Evolutionary conservation across 176 grass and related monocot species (phyloP).

Genomic region (Avena insularis): DNA sequence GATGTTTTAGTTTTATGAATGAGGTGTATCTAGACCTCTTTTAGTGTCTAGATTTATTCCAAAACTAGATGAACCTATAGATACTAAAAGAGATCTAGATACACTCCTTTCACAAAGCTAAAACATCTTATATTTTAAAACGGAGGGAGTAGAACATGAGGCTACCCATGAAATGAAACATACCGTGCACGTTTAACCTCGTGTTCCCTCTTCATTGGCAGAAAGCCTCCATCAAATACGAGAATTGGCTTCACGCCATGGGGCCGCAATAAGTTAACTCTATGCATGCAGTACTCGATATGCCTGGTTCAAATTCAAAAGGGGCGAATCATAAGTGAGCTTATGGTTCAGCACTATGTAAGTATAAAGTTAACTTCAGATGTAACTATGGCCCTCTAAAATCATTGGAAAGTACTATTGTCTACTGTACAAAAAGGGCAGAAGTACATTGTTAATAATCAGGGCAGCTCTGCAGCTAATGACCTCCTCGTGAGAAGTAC

Average conservation of each 20-base stretch:
- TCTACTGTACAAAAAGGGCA: background rate
- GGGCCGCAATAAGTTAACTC: constrained; percentile 82
- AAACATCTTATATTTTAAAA: too few species aligned
- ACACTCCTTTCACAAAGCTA: too few species aligned
- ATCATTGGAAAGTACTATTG: background rate
- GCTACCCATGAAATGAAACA: constrained; percentile 33
- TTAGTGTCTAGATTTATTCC: too few species aligned
- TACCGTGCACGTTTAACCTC: constrained; percentile 87
- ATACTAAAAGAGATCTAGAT: too few species aligned
- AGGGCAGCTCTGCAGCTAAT: too few species aligned
- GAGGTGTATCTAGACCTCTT: too few species aligned
- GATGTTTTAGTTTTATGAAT: too few species aligned
- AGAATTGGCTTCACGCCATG: constrained; percentile 86
- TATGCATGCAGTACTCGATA: constrained; percentile 90
- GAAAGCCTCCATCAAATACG: constrained; percentile 88
- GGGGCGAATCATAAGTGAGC: constrained; percentile 7
- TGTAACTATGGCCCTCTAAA: background rate
- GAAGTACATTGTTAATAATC: background rate
- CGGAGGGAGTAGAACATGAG: background rate
- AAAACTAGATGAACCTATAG: too few species aligned
- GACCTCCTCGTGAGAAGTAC: too few species aligned
- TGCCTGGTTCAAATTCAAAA: constrained; percentile 63
- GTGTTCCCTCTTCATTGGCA: constrained; percentile 87
- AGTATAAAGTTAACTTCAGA: background rate
- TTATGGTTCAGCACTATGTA: background rate